Evolutionary conservation across 176 grass and related monocot genomes (phyloP), one percentile per base, ranked within the genome.

Genomic region (Juncus inflexus): DNA sequence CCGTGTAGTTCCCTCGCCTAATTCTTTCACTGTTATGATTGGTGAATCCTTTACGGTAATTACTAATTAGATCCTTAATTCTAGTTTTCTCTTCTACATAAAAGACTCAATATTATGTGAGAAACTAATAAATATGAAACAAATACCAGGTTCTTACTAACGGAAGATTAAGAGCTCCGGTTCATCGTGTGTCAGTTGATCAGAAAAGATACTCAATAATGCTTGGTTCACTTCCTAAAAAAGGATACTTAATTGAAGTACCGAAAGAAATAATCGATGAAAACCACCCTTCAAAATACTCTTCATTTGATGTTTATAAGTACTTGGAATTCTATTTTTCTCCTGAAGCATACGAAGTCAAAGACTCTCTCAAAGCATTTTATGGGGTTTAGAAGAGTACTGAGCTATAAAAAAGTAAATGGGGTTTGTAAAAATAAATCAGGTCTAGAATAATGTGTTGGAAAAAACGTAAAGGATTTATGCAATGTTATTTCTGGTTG

Each of bases 81-180:
- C 19, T 28, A 28, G 19, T 35, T 16, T 51, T 40, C 10, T 36
- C 9, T 52, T 52, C 10, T 45, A n/a, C 8, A 65, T 40, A 19
- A 51, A 12, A 11, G 11, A 12, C 19, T 28, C 19, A 28, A 28
- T 28, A 28, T 28, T 28, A 28, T 28, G 19, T 28, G 19, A 28
- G 19, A 28, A 28, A 28, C 19, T 1, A 28, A 28, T 28, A 28
- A 28, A 28, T 28, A 28, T 28, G 19, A 28, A 28, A 28, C 1
- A 52, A 19, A 8, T 64, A 0, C 2, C 45, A 82, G 73, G 73
- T 68, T 12, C 51, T 66, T 40, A 82, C 72, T 4, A 82, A 82
- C n/a, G 79, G 79, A 37, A 82, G 73, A 52, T 61, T 77, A 37
- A 4, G 10, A 62, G 12, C 79, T n/a, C 9, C 9, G 6, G 1